A percentile compares a stretch with the other conserved stretches of the same genome.
Conservation (phyloP, 1,284 basidiomycete species). For the Flammula alnicola region DNA sequence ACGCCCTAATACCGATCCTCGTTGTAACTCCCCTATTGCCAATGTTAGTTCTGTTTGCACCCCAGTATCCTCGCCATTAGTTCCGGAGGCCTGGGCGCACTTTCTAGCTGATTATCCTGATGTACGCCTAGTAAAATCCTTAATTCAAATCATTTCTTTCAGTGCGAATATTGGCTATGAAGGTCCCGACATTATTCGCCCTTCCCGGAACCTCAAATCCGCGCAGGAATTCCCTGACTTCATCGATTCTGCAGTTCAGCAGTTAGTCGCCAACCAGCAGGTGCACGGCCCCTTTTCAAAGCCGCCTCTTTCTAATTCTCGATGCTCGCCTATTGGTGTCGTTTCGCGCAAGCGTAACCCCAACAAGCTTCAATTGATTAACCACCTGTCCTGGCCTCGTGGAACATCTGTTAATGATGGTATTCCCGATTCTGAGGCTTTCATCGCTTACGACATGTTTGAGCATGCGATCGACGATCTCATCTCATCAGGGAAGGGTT, state of each 20-base stretch:
- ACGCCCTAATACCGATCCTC: neutral
- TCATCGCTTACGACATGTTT: conserved; percentile 36
- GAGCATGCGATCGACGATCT: conserved; percentile 26
- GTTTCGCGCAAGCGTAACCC: conserved; percentile 29
- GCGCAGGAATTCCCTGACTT: conserved; percentile 21
- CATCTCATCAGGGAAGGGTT: conserved; percentile 29
- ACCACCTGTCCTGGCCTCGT: conserved; percentile 37
- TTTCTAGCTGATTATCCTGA: conserved; percentile 37
- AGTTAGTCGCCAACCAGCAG: conserved; percentile 14
- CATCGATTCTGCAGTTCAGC: conserved; percentile 12
- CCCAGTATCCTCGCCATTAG: conserved; percentile 24
- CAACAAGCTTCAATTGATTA: conserved; percentile 32
- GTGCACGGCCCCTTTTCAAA: conserved; percentile 28
- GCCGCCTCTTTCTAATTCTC: conserved; percentile 29
- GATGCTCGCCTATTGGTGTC: conserved; percentile 32
- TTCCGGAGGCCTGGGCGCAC: conserved; percentile 27
- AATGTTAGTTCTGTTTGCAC: neutral
- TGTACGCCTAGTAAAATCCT: conserved; percentile 27
- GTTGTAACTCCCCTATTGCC: neutral
- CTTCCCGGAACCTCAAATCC: conserved; percentile 25
- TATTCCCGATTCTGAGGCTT: conserved; percentile 36
- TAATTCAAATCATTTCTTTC: conserved; percentile 34
- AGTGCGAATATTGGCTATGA: conserved; percentile 36
- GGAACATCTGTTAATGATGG: conserved; percentile 39
- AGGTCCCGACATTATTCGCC: conserved; percentile 16